Percentiles rank a stretch among this genome's conserved stretches.
Conservation (phyloP, 345 rosid genomes). For the Citrus glauca region DNA sequence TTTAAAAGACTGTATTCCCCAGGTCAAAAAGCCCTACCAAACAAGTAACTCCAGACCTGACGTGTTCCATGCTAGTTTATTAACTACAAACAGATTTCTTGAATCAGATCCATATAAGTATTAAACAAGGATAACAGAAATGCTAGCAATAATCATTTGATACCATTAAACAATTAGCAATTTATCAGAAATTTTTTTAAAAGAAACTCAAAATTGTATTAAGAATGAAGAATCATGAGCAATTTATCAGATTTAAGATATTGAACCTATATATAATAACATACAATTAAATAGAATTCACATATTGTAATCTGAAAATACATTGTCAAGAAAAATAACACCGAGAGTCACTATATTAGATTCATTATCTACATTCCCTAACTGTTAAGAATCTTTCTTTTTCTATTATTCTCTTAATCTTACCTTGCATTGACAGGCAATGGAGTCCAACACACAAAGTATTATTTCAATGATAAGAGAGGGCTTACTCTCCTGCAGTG, state of each 20-base stretch:
- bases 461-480: conserved; percentile 36
- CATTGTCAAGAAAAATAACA: background rate
- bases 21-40: background rate
- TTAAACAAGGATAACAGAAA: background rate
- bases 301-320: background rate
- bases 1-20: background rate
- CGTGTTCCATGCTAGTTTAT: background rate
- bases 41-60: background rate
- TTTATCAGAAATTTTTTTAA: background rate
- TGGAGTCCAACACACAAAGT: conserved; percentile 30
- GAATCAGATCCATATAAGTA: background rate
- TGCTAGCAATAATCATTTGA: background rate
- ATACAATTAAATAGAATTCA: background rate
- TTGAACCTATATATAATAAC: background rate
- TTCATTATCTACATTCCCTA: background rate
- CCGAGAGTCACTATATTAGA: background rate
- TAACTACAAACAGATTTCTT: background rate
- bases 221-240: too few relatives aligned
- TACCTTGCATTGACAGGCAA: conserved; percentile 60
- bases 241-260: background rate
- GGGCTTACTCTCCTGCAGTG: conserved; percentile 29
- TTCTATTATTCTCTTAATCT: conserved; percentile 1
- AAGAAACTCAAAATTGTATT: too few relatives aligned
- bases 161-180: background rate
- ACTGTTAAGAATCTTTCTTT: background rate